Percentiles rank a stretch among this genome's conserved stretches.
These are phyloP conservation scores for Lachnellula cervina DNA, from an alignment of 2,329 filamentous ascomycete species.

Conservation along the genomic window DNA sequence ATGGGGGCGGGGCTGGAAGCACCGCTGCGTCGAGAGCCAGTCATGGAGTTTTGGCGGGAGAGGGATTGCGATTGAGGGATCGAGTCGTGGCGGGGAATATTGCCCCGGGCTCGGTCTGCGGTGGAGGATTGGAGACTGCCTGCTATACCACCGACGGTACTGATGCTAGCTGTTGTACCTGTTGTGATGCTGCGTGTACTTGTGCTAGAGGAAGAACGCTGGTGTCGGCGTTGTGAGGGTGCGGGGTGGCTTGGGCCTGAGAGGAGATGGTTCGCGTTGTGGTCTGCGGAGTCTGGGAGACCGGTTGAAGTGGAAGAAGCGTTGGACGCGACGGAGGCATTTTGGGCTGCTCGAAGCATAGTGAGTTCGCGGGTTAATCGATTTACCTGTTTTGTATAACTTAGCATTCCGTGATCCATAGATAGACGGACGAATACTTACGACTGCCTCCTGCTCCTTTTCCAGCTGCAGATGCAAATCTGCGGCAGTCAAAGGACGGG, in stretches of 20 bases:
- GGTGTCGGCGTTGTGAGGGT: conserved; percentile 49
- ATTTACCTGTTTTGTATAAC: conserved; percentile 63
- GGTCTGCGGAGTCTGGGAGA: conserved; percentile 44
- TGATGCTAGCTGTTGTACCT: conserved; percentile 35
- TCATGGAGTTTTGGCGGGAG: conserved; percentile 31
- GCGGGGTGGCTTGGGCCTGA: conserved; percentile 55
- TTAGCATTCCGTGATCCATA: not conserved
- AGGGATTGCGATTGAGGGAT: conserved; percentile 24
- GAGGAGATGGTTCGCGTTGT: conserved; percentile 47
- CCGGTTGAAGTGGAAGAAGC: conserved; percentile 57
- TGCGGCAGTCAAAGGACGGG: conserved; percentile 78
- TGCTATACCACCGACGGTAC: conserved; percentile 35
- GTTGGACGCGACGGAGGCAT: conserved; percentile 62
- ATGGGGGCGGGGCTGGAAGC: conserved; percentile 27
- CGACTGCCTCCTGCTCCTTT: conserved; percentile 92
- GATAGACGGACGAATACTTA: conserved; percentile 40
- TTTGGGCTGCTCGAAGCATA: conserved; percentile 68
- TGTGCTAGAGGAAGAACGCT: conserved; percentile 49
- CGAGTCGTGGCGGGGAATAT: conserved; percentile 21
- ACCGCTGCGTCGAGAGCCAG: conserved; percentile 26
- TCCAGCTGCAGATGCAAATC: conserved; percentile 87
- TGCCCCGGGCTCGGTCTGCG: conserved; percentile 23
- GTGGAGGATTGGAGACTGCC: conserved; percentile 41
- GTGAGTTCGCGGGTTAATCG: conserved; percentile 85
- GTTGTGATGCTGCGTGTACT: conserved; percentile 49